These are phyloP conservation scores for Cryptococcus sp. DNA, from an alignment of 1,284 basidiomycete species.

Conservation along the genomic window DNA sequence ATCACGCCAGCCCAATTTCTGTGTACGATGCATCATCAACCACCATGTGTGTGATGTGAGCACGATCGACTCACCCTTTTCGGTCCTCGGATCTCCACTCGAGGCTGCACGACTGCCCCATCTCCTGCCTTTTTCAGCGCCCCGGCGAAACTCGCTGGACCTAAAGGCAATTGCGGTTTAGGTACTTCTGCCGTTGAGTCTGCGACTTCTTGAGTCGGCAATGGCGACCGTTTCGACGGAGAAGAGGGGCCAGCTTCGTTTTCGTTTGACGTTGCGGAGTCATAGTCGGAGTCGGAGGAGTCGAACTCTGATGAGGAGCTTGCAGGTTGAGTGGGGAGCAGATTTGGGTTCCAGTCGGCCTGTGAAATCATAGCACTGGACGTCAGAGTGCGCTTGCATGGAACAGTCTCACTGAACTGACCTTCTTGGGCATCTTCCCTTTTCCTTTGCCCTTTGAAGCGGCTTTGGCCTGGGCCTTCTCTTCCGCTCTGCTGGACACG, in stretches of 20 bases:
- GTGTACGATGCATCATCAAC: neutral
- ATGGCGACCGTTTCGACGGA: neutral
- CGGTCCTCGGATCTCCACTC: constrained; percentile 32
- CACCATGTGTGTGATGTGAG: neutral
- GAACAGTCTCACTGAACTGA: constrained; percentile 15
- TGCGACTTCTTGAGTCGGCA: neutral
- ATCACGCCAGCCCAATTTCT: constrained; percentile 1
- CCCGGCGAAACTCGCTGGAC: constrained; percentile 20
- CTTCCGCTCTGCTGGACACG: constrained; percentile 37
- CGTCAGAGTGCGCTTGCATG: neutral
- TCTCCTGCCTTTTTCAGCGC: constrained; percentile 36
- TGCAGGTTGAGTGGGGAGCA: constrained; percentile 33
- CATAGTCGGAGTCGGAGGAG: constrained; percentile 50
- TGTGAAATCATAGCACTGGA: constrained; percentile 5
- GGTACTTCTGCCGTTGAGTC: neutral
- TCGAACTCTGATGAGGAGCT: constrained; percentile 50
- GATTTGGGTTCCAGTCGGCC: constrained; percentile 48
- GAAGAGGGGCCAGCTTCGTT: constrained; percentile 22
- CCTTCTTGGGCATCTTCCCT: constrained; percentile 38
- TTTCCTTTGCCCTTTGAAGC: constrained; percentile 24
- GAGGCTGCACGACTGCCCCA: constrained; percentile 32
- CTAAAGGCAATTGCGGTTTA: neutral
- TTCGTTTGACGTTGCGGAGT: constrained; percentile 22
- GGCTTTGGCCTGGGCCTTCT: constrained; percentile 22
- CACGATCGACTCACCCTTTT: constrained; percentile 17